These are phyloP conservation scores for Erythrophleum fordii DNA, from an alignment of 306 rosid genomes.

Conservation along the genomic window DNA sequence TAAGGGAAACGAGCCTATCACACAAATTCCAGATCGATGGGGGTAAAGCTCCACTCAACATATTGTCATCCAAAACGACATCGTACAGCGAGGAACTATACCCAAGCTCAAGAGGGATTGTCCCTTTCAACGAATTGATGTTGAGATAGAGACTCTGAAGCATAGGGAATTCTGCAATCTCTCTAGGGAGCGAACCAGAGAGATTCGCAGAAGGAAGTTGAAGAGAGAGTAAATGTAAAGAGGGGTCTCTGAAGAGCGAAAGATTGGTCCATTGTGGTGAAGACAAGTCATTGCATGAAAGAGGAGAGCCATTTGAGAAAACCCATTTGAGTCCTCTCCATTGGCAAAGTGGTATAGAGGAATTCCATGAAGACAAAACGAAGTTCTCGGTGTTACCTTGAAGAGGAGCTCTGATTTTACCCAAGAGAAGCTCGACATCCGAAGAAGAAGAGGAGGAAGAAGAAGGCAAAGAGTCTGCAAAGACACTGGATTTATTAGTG, in stretches of 20 bases:
- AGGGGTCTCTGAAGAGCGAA: slow-evolving; percentile 74
- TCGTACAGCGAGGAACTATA: slow-evolving; percentile 75
- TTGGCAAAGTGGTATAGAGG: slow-evolving; percentile 78
- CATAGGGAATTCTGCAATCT: slow-evolving; percentile 85
- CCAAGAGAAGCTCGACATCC: slow-evolving; percentile 74
- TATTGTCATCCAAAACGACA: slow-evolving; percentile 75
- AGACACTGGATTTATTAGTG: slow-evolving; percentile 26
- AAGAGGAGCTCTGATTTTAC: slow-evolving; percentile 71
- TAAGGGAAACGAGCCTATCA: slow-evolving; percentile 71
- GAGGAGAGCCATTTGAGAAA: slow-evolving; percentile 60
- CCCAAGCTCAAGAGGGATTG: slow-evolving; percentile 89
- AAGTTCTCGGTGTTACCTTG: slow-evolving; percentile 80
- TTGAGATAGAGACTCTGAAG: slow-evolving; percentile 80
- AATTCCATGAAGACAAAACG: slow-evolving; percentile 86
- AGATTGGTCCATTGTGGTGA: slow-evolving; percentile 88
- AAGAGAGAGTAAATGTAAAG: slow-evolving; percentile 74
- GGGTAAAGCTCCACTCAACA: slow-evolving; percentile 62
- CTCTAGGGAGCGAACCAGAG: slow-evolving; percentile 89
- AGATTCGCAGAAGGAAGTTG: slow-evolving; percentile 98
- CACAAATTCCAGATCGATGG: slow-evolving; percentile 94
- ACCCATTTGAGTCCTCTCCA: slow-evolving; percentile 99
- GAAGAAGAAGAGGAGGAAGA: slow-evolving; percentile 50
- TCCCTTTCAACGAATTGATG: slow-evolving; percentile 72
- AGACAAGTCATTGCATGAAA: slow-evolving; percentile 71
- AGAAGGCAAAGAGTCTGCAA: slow-evolving; percentile 30